Evolutionary conservation across 805 yeast genomes (phyloP).

Genomic region (Candida pseudofarinosa): DNA sequence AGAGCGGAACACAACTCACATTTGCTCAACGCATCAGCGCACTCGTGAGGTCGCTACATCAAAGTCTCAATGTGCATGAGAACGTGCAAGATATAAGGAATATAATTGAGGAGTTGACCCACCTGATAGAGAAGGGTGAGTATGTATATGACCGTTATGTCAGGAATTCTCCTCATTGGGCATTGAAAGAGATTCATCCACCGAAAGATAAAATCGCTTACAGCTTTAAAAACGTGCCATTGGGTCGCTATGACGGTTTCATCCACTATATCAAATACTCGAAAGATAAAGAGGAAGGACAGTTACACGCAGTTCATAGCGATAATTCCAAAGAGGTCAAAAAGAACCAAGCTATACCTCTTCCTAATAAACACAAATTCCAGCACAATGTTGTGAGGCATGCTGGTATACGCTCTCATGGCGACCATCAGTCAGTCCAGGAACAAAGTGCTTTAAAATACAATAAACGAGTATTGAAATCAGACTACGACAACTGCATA

Average conservation of each 20-base stretch:
- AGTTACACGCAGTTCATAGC: background rate
- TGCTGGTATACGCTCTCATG: background rate
- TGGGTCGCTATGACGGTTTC: constrained; percentile 15
- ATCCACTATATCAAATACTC: constrained; percentile 10
- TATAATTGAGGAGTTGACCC: background rate
- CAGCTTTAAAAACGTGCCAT: constrained; percentile 10
- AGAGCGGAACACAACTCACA: background rate
- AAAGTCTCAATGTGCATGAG: background rate
- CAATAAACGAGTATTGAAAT: background rate
- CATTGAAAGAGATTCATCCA: constrained; percentile 14
- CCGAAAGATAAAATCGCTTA: constrained; percentile 11
- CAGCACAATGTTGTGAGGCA: background rate
- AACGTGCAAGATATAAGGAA: background rate
- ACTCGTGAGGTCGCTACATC: background rate
- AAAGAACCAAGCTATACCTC: background rate
- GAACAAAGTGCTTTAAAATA: background rate
- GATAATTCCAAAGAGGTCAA: background rate
- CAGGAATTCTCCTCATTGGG: constrained; percentile 31
- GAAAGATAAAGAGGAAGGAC: background rate
- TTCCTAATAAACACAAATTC: background rate
- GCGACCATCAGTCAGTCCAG: background rate
- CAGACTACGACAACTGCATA: background rate
- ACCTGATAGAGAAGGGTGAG: constrained; percentile 17
- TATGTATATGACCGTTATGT: constrained; percentile 37
- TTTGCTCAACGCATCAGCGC: background rate